Evolutionary conservation across 306 rosid species (phyloP).

Genomic region (Ochetophila trinervis): DNA sequence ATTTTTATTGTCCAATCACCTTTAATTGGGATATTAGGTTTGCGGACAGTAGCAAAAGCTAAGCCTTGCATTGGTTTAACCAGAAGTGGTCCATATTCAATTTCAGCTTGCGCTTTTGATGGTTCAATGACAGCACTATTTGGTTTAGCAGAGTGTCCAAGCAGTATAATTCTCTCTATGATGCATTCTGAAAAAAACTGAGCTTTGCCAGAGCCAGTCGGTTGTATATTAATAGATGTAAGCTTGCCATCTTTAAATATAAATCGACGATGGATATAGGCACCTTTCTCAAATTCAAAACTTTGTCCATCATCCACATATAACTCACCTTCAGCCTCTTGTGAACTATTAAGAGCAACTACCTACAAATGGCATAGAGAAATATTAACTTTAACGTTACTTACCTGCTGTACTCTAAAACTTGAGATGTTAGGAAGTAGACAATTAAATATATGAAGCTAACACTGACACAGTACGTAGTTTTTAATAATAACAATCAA

Average conservation of each 20-base stretch:
- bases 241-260: constrained; percentile 67
- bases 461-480: no score
- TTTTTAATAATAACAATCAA: no score
- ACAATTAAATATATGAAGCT: no score
- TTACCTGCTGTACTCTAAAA: no score
- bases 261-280: constrained; percentile 84
- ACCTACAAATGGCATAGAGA: constrained; percentile 44
- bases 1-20: constrained; percentile 74
- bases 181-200: constrained; percentile 41
- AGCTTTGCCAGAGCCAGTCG: constrained; percentile 31
- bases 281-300: constrained; percentile 67
- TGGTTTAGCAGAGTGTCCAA: constrained; percentile 54
- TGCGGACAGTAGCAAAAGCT: constrained; percentile 56
- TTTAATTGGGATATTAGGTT: constrained; percentile 61
- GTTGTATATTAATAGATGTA: constrained; percentile 48
- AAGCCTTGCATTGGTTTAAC: constrained; percentile 41
- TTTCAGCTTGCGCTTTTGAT: constrained; percentile 46
- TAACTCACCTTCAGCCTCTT: constrained; percentile 89
- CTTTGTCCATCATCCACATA: constrained; percentile 86
- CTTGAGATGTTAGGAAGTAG: no score
- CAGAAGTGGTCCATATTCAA: constrained; percentile 70
- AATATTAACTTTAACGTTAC: no score
- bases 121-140: constrained; percentile 68
- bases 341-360: constrained; percentile 85
- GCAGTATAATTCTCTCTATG: constrained; percentile 79